Conservation (phyloP, 75 land plant species). For the Ceratopteris richardii region DNA sequence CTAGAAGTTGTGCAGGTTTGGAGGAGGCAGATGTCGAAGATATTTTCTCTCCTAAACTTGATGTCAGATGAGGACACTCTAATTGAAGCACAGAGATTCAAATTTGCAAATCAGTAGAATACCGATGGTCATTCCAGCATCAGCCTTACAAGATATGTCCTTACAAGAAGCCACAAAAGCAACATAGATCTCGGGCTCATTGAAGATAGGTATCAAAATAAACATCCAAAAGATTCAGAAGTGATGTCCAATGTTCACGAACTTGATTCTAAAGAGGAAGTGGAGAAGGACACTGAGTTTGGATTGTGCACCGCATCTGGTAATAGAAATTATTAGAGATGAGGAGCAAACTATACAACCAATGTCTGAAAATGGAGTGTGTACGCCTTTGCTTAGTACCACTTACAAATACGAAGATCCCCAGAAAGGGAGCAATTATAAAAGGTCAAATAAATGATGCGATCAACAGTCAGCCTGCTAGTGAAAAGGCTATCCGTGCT, state of each 20-base stretch:
- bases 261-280: slow-evolving; percentile 19
- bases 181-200: too few species aligned
- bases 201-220: slow-evolving; percentile 15
- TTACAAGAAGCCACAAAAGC: too few species aligned
- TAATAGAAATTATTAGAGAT: slow-evolving; percentile 25
- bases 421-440: slow-evolving; percentile 77
- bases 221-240: slow-evolving; percentile 10
- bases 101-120: too few species aligned
- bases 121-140: too few species aligned
- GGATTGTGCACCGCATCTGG: slow-evolving; percentile 9
- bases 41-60: too few species aligned
- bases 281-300: neutral
- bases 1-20: too few species aligned
- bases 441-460: slow-evolving; percentile 72
- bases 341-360: slow-evolving; percentile 15
- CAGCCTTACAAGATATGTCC: too few species aligned
- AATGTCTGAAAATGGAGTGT: slow-evolving; percentile 49
- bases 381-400: slow-evolving; percentile 88
- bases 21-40: too few species aligned
- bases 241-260: slow-evolving; percentile 3
- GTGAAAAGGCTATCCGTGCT: slow-evolving; percentile 63
- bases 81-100: too few species aligned
- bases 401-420: slow-evolving; percentile 51
- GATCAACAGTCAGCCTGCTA: slow-evolving; percentile 66
- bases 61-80: too few species aligned